phyloP scores from a whole-genome alignment of 495 filamentous ascomycete genomes.

The Penicillium maclennaniae region DNA sequence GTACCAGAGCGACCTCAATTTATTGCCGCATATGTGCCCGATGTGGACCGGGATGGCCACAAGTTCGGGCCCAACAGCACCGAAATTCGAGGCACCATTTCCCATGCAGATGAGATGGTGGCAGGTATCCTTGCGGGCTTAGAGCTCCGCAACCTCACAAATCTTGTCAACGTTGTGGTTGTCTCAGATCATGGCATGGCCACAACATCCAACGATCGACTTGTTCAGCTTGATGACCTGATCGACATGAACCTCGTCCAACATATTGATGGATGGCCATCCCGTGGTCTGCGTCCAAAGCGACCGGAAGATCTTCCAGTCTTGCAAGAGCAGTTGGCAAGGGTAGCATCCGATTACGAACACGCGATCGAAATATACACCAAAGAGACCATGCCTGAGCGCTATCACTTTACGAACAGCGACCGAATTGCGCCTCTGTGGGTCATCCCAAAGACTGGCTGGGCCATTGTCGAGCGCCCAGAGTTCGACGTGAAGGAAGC shows the following conservation, averaged over 20 bases:
- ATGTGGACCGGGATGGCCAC: slow-evolving; percentile 84
- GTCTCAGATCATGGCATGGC: slow-evolving; percentile 99
- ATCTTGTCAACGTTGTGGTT: slow-evolving; percentile 93
- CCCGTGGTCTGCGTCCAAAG: slow-evolving; percentile 81
- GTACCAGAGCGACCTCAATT: slow-evolving; percentile 66
- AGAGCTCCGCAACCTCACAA: slow-evolving; percentile 74
- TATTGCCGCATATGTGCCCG: slow-evolving; percentile 90
- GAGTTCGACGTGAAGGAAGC: slow-evolving; percentile 69
- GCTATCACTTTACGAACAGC: slow-evolving; percentile 83
- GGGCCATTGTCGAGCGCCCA: slow-evolving; percentile 75
- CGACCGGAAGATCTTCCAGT: slow-evolving; percentile 51
- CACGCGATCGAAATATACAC: slow-evolving; percentile 80
- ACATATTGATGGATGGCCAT: slow-evolving; percentile 92
- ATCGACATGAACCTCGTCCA: slow-evolving; percentile 69
- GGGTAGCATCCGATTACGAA: slow-evolving; percentile 48
- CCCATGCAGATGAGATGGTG: slow-evolving; percentile 74
- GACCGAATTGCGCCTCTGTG: slow-evolving; percentile 86
- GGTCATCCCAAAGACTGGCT: slow-evolving; percentile 87
- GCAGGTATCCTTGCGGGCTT: slow-evolving; percentile 70
- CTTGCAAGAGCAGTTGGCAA: slow-evolving; percentile 33
- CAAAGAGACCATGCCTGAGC: slow-evolving; percentile 78
- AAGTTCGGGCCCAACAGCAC: slow-evolving; percentile 91
- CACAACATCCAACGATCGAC: slow-evolving; percentile 72
- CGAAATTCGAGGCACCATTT: slow-evolving; percentile 72
- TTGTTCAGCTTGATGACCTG: slow-evolving; percentile 90